Base-by-base conservation (phyloP, 345 rosid genomes). In the Pugionium dolabratum region DNA sequence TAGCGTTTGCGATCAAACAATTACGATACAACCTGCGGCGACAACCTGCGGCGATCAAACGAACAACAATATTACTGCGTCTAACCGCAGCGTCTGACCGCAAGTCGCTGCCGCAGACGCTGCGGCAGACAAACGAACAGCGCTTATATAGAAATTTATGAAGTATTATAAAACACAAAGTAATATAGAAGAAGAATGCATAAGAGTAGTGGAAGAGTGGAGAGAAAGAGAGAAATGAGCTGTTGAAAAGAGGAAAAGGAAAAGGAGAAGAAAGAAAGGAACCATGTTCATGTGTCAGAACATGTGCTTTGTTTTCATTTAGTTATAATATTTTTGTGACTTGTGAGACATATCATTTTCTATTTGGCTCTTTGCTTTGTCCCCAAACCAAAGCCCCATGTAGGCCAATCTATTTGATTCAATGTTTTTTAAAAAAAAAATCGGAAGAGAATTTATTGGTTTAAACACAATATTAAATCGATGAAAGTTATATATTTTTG, bases 271-370 rank as follows among this genome's bases (percentile, higher is more conserved):
- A 73, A 67, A 67, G 59, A 74, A 74, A 59, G 62, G 73, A 60
- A 67, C 64, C 77, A 74, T 74, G 73, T 60, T 62, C 69, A 61
- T 74, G 69, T 74, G 77, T 67, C 73, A 74, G 73, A 62, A 67
- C 77, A 74, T 74, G 77, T 74, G 77, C 72, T 67, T 67, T 74
- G 69, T 73, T 59, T 69, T 56, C 28, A 11, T 65, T 65, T 60
- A 11, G 52, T 65, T 72, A 50, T 49, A 41, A 49, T 64, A 50
- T 49, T 64, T 57, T 64, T 63, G 75, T 50, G 70, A 64, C 53
- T 72, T 63, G 58, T 63, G 64, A 56, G 45, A 39, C 53, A 63
- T 73, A 57, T 73, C 68, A 37, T 18, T 63, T 49, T 55, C 62
- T 47, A 46, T 59, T 54, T 74, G 45, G 18, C 18, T 18, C 18